These are phyloP conservation scores for Phallus indusiatus DNA, from an alignment of 768 basidiomycete genomes.

Conservation along the genomic window DNA sequence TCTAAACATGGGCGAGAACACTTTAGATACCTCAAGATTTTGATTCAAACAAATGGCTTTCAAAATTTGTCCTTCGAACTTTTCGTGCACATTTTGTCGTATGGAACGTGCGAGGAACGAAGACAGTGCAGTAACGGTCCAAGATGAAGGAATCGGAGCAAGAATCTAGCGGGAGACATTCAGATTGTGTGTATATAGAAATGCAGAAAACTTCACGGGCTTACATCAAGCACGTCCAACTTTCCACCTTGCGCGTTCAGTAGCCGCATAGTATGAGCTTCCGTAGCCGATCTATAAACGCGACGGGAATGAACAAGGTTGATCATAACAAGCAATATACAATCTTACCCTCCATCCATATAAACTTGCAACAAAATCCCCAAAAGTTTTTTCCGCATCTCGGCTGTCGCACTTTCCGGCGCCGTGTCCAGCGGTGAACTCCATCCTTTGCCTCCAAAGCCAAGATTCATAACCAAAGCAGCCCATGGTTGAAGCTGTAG, in stretches of 20 bases:
- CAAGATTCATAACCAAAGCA: constrained; percentile 29
- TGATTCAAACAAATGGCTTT: constrained; percentile 73
- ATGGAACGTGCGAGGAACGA: constrained; percentile 75
- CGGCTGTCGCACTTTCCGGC: constrained; percentile 33
- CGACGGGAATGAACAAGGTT: not conserved
- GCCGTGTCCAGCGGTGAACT: constrained; percentile 23
- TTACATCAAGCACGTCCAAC: constrained; percentile 69
- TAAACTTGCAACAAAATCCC: constrained; percentile 73
- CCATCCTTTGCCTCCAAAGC: constrained; percentile 16
- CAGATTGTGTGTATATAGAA: not conserved
- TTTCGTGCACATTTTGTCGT: constrained; percentile 60
- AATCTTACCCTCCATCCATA: constrained; percentile 60
- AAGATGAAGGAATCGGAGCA: constrained; percentile 56
- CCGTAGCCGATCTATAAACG: constrained; percentile 36
- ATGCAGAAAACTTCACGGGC: constrained; percentile 20
- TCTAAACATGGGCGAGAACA: constrained; percentile 4
- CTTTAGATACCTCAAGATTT: constrained; percentile 53
- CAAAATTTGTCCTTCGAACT: constrained; percentile 64
- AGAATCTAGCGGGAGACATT: constrained; percentile 37
- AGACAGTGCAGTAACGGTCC: constrained; percentile 65
- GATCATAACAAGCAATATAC: constrained; percentile 12
- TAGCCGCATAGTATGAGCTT: constrained; percentile 54
- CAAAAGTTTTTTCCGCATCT: constrained; percentile 48
- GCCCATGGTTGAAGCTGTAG: constrained; percentile 47
- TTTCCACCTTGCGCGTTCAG: constrained; percentile 74